Conservation (phyloP, 2,329 filamentous ascomycete species). For the Cephalotrichum gorgonifer region DNA sequence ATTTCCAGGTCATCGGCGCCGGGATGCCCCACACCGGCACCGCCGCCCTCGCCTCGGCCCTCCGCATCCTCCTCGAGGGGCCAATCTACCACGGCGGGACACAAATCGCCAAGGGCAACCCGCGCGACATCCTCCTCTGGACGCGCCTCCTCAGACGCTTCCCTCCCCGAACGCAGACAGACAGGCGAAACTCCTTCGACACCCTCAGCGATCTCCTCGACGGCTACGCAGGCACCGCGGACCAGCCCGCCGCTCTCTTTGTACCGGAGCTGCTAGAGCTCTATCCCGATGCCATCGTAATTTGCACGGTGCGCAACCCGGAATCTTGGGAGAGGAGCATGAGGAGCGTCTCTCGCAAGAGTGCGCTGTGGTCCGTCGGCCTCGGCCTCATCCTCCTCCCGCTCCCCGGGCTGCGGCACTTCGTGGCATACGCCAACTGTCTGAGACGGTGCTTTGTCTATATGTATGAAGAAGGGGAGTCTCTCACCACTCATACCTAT, state of each 20-base stretch:
- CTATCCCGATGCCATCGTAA: conserved; percentile 24
- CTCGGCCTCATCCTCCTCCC: conserved; percentile 15
- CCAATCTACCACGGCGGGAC: conserved; percentile 15
- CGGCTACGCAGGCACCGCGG: conserved; percentile 38
- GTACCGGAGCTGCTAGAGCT: conserved; percentile 21
- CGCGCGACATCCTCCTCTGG: background rate
- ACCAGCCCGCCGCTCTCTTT: conserved; percentile 45
- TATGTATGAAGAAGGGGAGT: conserved; percentile 20
- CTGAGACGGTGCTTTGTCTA: conserved; percentile 12
- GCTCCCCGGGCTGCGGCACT: conserved; percentile 18
- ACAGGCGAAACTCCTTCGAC: background rate
- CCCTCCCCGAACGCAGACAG: background rate
- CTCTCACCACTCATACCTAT: conserved; percentile 22
- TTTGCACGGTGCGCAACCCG: conserved; percentile 27
- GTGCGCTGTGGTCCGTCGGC: conserved; percentile 1
- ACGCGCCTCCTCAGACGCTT: background rate
- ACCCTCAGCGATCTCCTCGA: conserved; percentile 7
- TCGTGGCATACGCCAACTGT: conserved; percentile 15
- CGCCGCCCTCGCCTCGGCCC: conserved; percentile 7
- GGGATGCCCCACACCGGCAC: conserved; percentile 15
- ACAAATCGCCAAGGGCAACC: conserved; percentile 6
- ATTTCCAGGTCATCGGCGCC: conserved; percentile 15
- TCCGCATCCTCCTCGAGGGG: conserved; percentile 12
- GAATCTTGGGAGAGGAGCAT: conserved; percentile 24
- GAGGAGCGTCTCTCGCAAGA: conserved; percentile 12